phyloP scores from a whole-genome alignment of 495 filamentous ascomycete genomes.

The Aspergillus cristatus region DNA sequence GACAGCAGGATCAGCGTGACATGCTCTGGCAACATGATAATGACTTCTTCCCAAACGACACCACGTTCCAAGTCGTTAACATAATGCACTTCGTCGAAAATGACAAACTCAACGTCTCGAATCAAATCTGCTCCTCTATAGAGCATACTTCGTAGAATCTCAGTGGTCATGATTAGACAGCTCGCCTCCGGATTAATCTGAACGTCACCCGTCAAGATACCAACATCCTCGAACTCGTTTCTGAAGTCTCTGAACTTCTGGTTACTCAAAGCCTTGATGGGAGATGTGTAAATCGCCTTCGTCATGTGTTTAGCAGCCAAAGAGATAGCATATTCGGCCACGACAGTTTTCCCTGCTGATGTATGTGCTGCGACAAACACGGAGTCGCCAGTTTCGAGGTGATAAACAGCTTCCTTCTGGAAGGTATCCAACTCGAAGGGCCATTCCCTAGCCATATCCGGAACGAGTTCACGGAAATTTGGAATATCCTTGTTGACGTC shows the following conservation, averaged over 20 bases:
- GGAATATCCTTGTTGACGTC: slow-evolving; percentile 83
- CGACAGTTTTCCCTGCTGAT: slow-evolving; percentile 95
- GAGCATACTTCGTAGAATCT: slow-evolving; percentile 96
- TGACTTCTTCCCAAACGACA: slow-evolving; percentile 99
- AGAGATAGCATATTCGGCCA: slow-evolving; percentile 96
- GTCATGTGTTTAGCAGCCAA: slow-evolving; percentile 96
- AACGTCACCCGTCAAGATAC: slow-evolving; percentile 94
- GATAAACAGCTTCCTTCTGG: slow-evolving; percentile 97
- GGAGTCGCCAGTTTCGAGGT: slow-evolving; percentile 91
- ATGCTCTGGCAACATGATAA: slow-evolving; percentile 98
- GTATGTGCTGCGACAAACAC: slow-evolving; percentile 99
- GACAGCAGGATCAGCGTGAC: slow-evolving; percentile 92
- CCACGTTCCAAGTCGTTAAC: slow-evolving; percentile 96
- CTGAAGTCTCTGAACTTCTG: slow-evolving; percentile 97
- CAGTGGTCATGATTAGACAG: slow-evolving; percentile 98
- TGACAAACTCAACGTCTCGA: slow-evolving; percentile 95
- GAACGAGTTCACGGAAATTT: slow-evolving; percentile 88
- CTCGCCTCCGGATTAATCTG: slow-evolving; percentile 97
- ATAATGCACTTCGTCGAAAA: slow-evolving; percentile 98
- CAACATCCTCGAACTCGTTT: slow-evolving; percentile 83
- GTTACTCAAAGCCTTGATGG: slow-evolving; percentile 97
- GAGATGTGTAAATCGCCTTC: slow-evolving; percentile 97
- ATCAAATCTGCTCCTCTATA: slow-evolving; percentile 95
- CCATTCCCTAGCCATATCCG: slow-evolving; percentile 92
- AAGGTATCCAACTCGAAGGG: slow-evolving; percentile 97